phyloP scores from a whole-genome alignment of 139 green algal species.

The Micromonas commoda region DNA sequence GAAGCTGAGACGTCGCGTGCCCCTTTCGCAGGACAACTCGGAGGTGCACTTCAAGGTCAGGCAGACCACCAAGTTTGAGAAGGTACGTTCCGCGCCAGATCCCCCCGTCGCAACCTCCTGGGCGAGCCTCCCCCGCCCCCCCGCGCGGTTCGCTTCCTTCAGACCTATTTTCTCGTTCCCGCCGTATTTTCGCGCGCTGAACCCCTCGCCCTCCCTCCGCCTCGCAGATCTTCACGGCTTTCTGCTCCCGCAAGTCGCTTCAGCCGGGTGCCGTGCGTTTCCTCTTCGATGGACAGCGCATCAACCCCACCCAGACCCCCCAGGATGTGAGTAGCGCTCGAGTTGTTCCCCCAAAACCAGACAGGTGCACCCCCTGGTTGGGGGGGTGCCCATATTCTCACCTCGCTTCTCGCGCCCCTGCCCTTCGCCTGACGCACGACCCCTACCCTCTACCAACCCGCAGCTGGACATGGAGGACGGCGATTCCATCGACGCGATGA shows the following conservation, averaged over 20 bases:
- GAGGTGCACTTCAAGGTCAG: slow-evolving; percentile 26
- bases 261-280: slow-evolving; percentile 23
- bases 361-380: too few species aligned
- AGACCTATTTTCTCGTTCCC: not conserved
- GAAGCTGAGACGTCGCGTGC: not conserved
- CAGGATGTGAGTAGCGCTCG: not conserved
- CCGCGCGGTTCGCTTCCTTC: slow-evolving; percentile 18
- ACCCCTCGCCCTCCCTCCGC: not conserved
- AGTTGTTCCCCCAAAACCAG: too few species aligned
- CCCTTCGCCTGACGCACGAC: not conserved
- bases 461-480: slow-evolving; percentile 32
- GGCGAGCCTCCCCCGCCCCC: not conserved
- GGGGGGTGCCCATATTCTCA: not conserved
- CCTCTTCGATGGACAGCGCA: slow-evolving; percentile 28
- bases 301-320: slow-evolving; percentile 25
- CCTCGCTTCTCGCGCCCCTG: not conserved
- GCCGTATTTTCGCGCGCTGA: too few species aligned
- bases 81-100: not conserved
- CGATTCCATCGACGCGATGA: slow-evolving; percentile 34
- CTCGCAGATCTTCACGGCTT: slow-evolving; percentile 32
- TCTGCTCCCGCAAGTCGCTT: slow-evolving; percentile 26
- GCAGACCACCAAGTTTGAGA: slow-evolving; percentile 14
- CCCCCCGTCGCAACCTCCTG: not conserved
- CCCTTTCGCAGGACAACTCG: slow-evolving; percentile 14
- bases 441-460: not conserved